Evolutionary conservation across 2,329 filamentous ascomycete species (phyloP), one percentile per base, ranked within the genome.

Genomic region (Setomelanomma holmii): DNA sequence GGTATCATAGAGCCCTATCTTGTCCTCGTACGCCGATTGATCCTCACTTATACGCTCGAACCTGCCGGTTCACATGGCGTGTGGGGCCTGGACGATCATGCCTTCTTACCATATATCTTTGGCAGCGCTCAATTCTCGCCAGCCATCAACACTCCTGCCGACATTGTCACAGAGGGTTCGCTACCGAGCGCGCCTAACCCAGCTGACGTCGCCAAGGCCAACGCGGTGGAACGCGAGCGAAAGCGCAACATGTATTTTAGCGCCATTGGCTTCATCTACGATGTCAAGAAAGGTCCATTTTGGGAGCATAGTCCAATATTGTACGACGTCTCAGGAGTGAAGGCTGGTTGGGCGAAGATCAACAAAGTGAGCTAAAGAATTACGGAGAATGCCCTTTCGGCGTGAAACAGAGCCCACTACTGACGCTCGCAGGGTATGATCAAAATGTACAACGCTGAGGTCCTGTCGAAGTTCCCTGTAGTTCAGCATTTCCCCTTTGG

Each of bases 371-470:
- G 44, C 20, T 20, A 22, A 16, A 22, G 6, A 6, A 40, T 1
- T 41, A 21, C 17, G 16, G 8, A 8, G 12, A 14, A 20, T 16
- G 4, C 21, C 14, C 14, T 36, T n/a, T n/a, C n/a, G n/a, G n/a
- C n/a, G n/a, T n/a, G n/a, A n/a, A n/a, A n/a, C n/a, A n/a, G n/a
- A n/a, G n/a, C n/a, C n/a, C n/a, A n/a, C n/a, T n/a, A 42, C 58
- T 61, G 43, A 63, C 38, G 40, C 5, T 5, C 3, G 36, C 35
- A 89, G 87, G 95, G 95, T 45, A 98, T 99, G 95, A 86, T 99
- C 67, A 99, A 98, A 77, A 99, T 99, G 95, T 99, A 93, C 78
- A 92, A 96, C 62, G 95, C 91, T 16, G 95, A 99, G 78, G 95
- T 99, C 3, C 81, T 99, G 12, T 91, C 90, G 34, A 99, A 99